Conservation (phyloP, 177 flowering plant species). For the Vitis hybrid region DNA sequence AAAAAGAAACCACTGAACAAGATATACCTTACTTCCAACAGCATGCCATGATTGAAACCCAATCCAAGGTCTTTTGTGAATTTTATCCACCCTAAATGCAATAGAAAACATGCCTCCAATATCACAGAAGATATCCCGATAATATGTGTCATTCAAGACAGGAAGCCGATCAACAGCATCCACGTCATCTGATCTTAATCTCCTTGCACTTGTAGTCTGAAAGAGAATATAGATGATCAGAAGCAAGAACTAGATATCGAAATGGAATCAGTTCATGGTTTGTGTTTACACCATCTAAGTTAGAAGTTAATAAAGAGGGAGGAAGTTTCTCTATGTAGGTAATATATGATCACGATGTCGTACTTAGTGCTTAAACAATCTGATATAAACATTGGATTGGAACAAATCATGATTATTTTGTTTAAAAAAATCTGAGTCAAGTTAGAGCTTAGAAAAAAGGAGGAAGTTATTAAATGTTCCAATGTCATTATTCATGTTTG, state of each 20-base stretch:
- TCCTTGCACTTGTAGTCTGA: constrained; percentile 61
- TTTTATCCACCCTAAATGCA: constrained; percentile 75
- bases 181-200: constrained; percentile 90
- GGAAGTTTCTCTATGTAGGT: too few species aligned
- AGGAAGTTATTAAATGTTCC: too few species aligned
- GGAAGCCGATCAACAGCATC: constrained; percentile 86
- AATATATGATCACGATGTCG: too few species aligned
- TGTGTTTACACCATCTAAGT: neutral
- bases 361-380: too few species aligned
- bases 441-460: too few species aligned
- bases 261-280: constrained; percentile 4
- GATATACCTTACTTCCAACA: constrained; percentile 76
- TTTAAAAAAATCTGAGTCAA: too few species aligned
- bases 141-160: constrained; percentile 67
- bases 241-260: neutral
- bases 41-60: constrained; percentile 99
- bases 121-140: constrained; percentile 78
- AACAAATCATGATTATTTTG: too few species aligned
- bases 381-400: too few species aligned
- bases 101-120: constrained; percentile 91
- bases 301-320: too few species aligned
- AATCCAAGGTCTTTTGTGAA: constrained; percentile 95
- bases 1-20: neutral
- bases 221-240: constrained; percentile 12
- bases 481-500: neutral